Percentiles rank a stretch among this genome's conserved stretches.
These are phyloP conservation scores for Diversispora eburnea DNA, from an alignment of 192 early-diverging fungal species.

Conservation along the genomic window DNA sequence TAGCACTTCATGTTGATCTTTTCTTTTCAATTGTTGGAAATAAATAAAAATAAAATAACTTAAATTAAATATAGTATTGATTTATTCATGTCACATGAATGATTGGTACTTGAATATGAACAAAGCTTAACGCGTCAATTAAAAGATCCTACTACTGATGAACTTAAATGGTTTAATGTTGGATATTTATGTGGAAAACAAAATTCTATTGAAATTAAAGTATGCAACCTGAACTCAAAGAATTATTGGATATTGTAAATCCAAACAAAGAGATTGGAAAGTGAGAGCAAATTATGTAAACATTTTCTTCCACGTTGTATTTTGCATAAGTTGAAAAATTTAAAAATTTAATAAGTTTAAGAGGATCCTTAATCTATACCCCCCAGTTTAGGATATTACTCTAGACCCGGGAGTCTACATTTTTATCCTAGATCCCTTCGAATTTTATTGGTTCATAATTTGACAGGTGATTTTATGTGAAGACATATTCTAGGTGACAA, in stretches of 20 bases:
- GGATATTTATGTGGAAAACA: constrained; percentile 95
- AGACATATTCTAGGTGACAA: too few relatives aligned
- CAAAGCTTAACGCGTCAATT: constrained; percentile 72
- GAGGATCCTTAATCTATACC: too few relatives aligned
- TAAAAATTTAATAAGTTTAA: not conserved
- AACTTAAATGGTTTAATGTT: constrained; percentile 80
- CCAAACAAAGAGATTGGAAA: constrained; percentile 84
- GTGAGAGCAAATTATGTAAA: constrained; percentile 72
- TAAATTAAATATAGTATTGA: constrained; percentile 89
- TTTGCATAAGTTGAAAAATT: not conserved
- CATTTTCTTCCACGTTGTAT: not conserved
- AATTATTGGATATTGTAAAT: constrained; percentile 83
- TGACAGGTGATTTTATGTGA: too few relatives aligned
- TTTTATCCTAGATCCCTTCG: too few relatives aligned
- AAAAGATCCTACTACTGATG: constrained; percentile 45
- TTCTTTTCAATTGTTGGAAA: too few relatives aligned
- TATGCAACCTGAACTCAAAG: constrained; percentile 82
- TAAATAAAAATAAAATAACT: too few relatives aligned
- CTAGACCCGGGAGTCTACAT: too few relatives aligned
- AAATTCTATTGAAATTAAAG: constrained; percentile 96
- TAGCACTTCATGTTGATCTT: too few relatives aligned
- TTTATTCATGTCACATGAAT: constrained; percentile 94
- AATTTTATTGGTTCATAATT: too few relatives aligned
- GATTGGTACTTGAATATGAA: constrained; percentile 92
- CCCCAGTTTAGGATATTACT: too few relatives aligned